Evolutionary conservation across 257 asterid genomes (phyloP), one percentile per base, ranked within the genome.

Genomic region (Ajuga chamaepitys): DNA sequence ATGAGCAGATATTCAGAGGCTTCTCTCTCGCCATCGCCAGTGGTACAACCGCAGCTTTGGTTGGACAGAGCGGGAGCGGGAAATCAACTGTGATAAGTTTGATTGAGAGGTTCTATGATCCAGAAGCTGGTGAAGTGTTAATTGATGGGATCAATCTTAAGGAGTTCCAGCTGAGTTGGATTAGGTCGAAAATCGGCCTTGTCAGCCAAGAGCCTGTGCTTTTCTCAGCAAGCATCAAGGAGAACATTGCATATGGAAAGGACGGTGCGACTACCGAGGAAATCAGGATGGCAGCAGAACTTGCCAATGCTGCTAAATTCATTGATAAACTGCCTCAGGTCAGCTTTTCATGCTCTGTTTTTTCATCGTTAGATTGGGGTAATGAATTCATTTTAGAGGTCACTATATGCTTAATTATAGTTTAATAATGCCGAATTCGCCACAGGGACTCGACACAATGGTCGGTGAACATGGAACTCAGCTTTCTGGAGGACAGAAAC

Each of bases 161-260:
- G 28, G 84, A 81, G 46, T 77, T 85, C 69, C 87, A 85, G 60
- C 81, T 85, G 50, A 83, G 75, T 79, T 83, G 94, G 94, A 80
- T 88, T 26, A 85, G 96, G 77, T 77, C 87, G 0, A 85, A 83
- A 56, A 81, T 88, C 21, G 86, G 88, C 8, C 91, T 88, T 3
- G 96, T 88, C 44, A 88, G 94, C 75, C 96, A 88, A 78, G 96
- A 88, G 68, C 96, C 96, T 13, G 85, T 84, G 65, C 85, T 88
- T 20, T 88, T 88, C 80, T 68, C 90, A 3, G 82, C 78, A 26
- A 85, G 86, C 79, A 85, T 88, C 20, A 80, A 78, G 76, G 95
- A 88, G 21, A 88, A 88, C 64, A 81, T 88, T 38, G 82, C 88
- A 8, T 88, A 85, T 35, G 90, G 95, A 1, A 88, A 83, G 61